Evolutionary conservation across 345 rosid species (phyloP).

Genomic region (Eucalyptus tenuipes): DNA sequence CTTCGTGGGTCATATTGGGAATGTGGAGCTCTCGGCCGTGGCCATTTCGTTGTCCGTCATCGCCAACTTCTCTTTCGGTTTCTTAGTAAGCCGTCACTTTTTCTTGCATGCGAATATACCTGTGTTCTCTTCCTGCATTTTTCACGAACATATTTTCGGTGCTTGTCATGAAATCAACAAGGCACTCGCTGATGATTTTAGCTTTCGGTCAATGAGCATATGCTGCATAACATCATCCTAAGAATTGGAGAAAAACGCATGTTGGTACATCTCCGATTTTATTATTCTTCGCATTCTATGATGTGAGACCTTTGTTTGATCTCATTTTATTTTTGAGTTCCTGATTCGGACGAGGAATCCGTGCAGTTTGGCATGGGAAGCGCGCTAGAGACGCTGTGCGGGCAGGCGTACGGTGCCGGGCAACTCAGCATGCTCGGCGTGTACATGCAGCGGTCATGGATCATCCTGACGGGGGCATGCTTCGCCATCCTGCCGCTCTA

Average conservation of each 20-base stretch:
- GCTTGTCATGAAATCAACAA: background rate
- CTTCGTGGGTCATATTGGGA: constrained; percentile 85
- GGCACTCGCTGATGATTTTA: background rate
- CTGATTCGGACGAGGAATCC: background rate
- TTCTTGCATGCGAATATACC: background rate
- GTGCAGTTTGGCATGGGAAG: constrained; percentile 96
- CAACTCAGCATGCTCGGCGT: constrained; percentile 64
- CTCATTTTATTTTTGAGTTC: background rate
- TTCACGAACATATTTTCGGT: background rate
- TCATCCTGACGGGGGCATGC: constrained; percentile 60
- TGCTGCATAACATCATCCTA: background rate
- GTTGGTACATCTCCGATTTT: background rate
- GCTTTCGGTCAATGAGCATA: background rate
- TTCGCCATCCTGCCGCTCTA: constrained; percentile 59
- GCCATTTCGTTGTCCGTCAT: constrained; percentile 81
- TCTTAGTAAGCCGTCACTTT: constrained; percentile 40
- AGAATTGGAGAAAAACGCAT: background rate
- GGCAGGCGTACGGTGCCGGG: constrained; percentile 97
- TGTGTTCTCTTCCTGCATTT: background rate
- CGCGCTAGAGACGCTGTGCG: constrained; percentile 86
- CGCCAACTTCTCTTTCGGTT: constrained; percentile 86
- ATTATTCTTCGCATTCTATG: background rate
- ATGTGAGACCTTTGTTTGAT: background rate
- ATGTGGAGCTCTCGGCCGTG: constrained; percentile 81
- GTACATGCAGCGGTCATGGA: constrained; percentile 90